Evolutionary conservation across 805 yeast species (phyloP).

Genomic region (Barnettozyma californica): DNA sequence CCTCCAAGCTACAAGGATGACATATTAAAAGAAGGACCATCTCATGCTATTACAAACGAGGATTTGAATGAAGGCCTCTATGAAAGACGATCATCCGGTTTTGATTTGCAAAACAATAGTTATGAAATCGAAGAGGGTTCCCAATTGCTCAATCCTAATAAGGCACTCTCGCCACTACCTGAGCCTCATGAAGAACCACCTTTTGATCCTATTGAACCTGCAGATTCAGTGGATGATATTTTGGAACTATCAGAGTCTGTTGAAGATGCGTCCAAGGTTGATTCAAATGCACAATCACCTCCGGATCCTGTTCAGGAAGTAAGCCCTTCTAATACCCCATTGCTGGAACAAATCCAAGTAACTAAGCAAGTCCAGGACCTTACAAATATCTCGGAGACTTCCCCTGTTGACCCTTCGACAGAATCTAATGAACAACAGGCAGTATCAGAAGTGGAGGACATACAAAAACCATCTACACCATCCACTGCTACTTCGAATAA

Average conservation of each 20-base stretch:
- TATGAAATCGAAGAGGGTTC: slow-evolving; percentile 5
- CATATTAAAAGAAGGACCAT: neutral
- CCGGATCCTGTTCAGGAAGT: neutral
- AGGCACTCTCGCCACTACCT: neutral
- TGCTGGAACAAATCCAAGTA: neutral
- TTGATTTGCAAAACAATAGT: slow-evolving; percentile 28
- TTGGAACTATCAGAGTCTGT: neutral
- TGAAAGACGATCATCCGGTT: slow-evolving; percentile 30
- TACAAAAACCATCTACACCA: neutral
- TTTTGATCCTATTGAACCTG: slow-evolving; percentile 1
- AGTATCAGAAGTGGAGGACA: neutral
- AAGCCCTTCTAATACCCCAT: neutral
- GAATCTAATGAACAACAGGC: neutral
- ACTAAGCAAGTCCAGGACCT: neutral
- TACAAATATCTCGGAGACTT: neutral
- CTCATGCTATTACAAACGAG: slow-evolving; percentile 5
- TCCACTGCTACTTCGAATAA: neutral
- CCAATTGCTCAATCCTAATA: neutral
- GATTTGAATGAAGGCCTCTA: slow-evolving; percentile 21
- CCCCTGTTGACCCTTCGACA: neutral
- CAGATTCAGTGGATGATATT: slow-evolving; percentile 3
- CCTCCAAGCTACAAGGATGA: slow-evolving; percentile 26
- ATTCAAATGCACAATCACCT: neutral
- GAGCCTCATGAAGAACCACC: neutral
- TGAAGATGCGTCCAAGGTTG: neutral